Base-by-base conservation (phyloP, 352 stramenopile genomes). In the Globisporangium emineosum region DNA sequence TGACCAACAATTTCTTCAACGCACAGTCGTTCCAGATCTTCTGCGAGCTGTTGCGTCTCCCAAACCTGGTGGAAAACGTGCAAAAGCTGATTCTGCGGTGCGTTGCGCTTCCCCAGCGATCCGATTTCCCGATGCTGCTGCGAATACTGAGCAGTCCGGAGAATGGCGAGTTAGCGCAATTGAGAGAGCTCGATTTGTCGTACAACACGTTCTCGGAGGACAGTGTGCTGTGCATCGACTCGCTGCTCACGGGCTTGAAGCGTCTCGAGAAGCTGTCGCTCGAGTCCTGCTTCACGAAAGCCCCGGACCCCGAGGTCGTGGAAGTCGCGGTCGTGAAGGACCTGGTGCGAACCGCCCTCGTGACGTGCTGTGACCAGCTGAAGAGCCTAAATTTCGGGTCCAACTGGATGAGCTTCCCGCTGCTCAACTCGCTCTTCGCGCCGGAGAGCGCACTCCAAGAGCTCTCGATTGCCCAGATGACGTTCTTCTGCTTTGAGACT, bases 1-100 rank as follows among this genome's bases (percentile, higher is more conserved):
- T 84, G 62, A 78, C 78, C 21, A 86, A 85, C 72, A 81, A 81
- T 13, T 89, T 89, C 42, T 89, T 88, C 55, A 86, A 85, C 60
- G 60, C 47, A 5, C n/a, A 61, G 61, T 79, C 78, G 8, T 89
- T 88, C 55, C 56, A 73, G 40, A 66, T 80, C 21, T 65, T 91
- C 13, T 82, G 75, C 32, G 59, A 85, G 6, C 62, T 88, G 23
- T 56, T 89, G 37, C 73, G 62, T 13, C 33, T 81, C 15, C 67
- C 75, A 13, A 45, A 66, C 25, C 35, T 91, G 12, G 73, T 75
- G 29, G 52, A 71, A 54, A 60, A 60, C 25, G 35, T 85, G 6
- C 62, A 79, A 40, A 73, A 57, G 33, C 64, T 91, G 1, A 71
- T 69, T 7, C 54, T 91, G 33, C 75, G 78, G 8, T 77, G 75